Conservation (phyloP, 495 filamentous ascomycete species). For the Aspergillus sclerotioniger region DNA sequence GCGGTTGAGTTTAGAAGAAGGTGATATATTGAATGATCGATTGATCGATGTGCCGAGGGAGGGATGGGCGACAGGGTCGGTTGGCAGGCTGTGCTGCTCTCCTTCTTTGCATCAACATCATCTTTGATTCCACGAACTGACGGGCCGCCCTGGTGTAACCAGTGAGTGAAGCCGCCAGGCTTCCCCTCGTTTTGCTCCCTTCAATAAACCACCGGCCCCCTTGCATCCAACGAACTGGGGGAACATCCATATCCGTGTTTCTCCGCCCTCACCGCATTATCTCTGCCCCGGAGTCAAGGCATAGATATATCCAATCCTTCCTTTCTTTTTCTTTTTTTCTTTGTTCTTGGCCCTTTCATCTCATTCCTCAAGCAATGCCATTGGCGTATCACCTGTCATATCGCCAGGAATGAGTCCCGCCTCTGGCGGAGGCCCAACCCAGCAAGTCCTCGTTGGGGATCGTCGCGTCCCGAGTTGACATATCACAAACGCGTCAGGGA, state of each 20-base stretch:
- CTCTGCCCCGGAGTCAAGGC: neutral
- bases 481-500: constrained; percentile 13
- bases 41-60: neutral
- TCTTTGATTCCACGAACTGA: neutral
- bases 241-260: neutral
- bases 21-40: neutral
- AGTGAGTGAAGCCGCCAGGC: neutral
- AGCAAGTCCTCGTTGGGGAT: constrained; percentile 2
- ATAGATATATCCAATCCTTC: constrained; percentile 1
- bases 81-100: neutral
- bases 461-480: constrained; percentile 7
- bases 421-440: neutral
- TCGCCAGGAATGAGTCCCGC: neutral
- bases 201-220: constrained; percentile 2
- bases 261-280: neutral
- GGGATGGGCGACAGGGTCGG: neutral
- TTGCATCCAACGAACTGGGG: constrained; percentile 4
- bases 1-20: neutral
- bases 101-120: neutral
- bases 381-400: constrained; percentile 5
- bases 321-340: neutral
- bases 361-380: neutral
- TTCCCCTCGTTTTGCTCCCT: constrained; percentile 23
- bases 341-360: neutral
- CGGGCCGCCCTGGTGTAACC: neutral